Evolutionary conservation across 2,329 filamentous ascomycete species (phyloP), one percentile per base, ranked within the genome.

Genomic region (Fusarium nurragi): DNA sequence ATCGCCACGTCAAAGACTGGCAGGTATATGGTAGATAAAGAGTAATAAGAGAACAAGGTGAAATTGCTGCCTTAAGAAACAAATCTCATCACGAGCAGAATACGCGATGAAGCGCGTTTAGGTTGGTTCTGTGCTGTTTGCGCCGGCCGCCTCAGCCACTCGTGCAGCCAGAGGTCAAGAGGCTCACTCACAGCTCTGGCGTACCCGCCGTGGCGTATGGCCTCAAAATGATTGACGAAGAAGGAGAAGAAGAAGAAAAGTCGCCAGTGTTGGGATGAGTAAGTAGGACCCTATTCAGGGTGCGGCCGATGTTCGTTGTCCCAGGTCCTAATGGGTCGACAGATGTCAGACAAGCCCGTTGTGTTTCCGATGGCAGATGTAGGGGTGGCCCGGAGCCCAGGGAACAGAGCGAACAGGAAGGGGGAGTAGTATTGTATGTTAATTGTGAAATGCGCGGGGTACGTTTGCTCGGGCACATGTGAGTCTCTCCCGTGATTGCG

Each of bases 71-170:
- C 25, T 45, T 41, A 54, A 46, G 54, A 54, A 49, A 45, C 52
- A 64, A 65, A 43, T 57, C 68, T 61, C 68, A 70, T 71, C 60
- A 69, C 68, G 66, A 68, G 58, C 37, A 58, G 39, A 38, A 38
- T 44, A 58, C 55, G 62, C 61, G 58, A 59, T 41, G 45, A 40
- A 54, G 51, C 54, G 68, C 64, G 68, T 59, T 45, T 50, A 50
- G 41, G 34, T 52, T 41, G 49, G 39, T 26, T 23, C 18, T 43
- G 54, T 56, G 51, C 32, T 69, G 37, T 41, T 61, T 57, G 50
- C 43, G 48, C 49, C 34, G 45, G 44, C 48, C 49, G 37, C 55
- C 56, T 54, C 56, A 49, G 54, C 50, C 51, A 61, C 53, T 52
- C 40, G 57, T 54, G 52, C 52, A 55, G 32, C 39, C 36, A 18